These are phyloP conservation scores for Waltergamsia citrina DNA, from an alignment of 2,329 filamentous ascomycete species.

Conservation along the genomic window DNA sequence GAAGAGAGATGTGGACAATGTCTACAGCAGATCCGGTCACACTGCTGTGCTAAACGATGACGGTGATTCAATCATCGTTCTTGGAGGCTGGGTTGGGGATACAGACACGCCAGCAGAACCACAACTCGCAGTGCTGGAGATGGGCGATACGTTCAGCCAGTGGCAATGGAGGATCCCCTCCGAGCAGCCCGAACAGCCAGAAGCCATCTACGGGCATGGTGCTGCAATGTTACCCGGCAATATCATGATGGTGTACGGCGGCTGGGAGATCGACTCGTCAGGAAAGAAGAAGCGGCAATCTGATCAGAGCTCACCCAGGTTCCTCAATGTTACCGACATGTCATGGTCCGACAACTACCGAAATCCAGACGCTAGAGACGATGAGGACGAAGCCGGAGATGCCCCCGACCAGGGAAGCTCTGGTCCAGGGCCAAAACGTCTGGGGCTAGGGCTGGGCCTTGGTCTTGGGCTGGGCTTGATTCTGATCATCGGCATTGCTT, in stretches of 20 bases:
- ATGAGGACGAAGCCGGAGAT: constrained; percentile 2
- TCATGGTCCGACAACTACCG: constrained; percentile 41
- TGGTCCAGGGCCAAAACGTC: constrained; percentile 12
- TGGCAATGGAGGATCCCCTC: constrained; percentile 64
- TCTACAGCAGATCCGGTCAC: constrained; percentile 84
- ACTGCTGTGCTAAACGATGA: constrained; percentile 74
- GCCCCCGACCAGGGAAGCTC: constrained; percentile 12
- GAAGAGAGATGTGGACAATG: constrained; percentile 19
- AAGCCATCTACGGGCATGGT: constrained; percentile 53
- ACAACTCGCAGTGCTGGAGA: constrained; percentile 67
- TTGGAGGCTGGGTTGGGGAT: constrained; percentile 91
- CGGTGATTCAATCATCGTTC: constrained; percentile 65
- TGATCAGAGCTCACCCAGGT: constrained; percentile 21
- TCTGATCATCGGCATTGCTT: constrained; percentile 34
- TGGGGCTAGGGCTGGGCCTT: constrained; percentile 56
- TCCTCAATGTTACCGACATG: constrained; percentile 49
- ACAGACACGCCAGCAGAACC: constrained; percentile 66
- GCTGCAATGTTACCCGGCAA: constrained; percentile 55
- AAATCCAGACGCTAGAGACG: constrained; percentile 23
- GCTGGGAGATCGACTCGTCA: constrained; percentile 37
- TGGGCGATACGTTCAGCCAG: constrained; percentile 65
- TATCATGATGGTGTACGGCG: constrained; percentile 59
- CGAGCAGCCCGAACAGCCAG: constrained; percentile 28
- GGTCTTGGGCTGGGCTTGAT: constrained; percentile 50
- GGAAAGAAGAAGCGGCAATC: constrained; percentile 23